Conservation (phyloP, 2,329 filamentous ascomycete species). For the Ophiostoma perfectum region DNA sequence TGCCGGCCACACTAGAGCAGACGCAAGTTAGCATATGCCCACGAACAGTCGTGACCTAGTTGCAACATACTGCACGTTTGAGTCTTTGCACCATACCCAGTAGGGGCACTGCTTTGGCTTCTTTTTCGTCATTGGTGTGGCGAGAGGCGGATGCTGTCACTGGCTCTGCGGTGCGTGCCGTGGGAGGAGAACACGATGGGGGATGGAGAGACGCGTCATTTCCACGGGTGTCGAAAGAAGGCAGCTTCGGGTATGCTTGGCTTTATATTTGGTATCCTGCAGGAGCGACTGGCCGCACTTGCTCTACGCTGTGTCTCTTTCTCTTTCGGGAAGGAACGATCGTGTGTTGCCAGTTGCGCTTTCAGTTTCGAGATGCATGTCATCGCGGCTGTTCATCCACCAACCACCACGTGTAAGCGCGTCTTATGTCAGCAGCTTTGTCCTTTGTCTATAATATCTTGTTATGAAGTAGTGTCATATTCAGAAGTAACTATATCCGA, state of each 20-base stretch:
- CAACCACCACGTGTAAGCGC: too few relatives aligned
- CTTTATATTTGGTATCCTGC: neutral
- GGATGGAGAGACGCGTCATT: too few relatives aligned
- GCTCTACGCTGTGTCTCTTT: neutral
- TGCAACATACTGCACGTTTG: neutral
- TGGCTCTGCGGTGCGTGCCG: neutral
- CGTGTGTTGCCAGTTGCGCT: too few relatives aligned
- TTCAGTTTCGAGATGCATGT: too few relatives aligned
- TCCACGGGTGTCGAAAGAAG: too few relatives aligned
- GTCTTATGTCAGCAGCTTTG: too few relatives aligned
- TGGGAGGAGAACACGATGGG: neutral
- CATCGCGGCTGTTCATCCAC: too few relatives aligned
- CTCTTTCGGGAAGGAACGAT: neutral
- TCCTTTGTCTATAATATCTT: too few relatives aligned
- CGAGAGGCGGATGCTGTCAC: neutral
- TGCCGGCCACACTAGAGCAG: neutral
- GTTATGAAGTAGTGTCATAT: neutral
- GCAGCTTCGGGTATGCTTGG: too few relatives aligned
- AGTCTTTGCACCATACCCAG: neutral
- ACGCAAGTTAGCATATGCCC: neutral
- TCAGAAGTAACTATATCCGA: neutral
- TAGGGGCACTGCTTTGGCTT: neutral
- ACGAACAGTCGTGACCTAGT: neutral
- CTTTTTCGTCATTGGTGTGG: neutral
- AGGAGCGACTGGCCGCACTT: neutral